Evolutionary conservation across 768 basidiomycete genomes (phyloP), one percentile per base, ranked within the genome.

Genomic region (Boletus bicolor): DNA sequence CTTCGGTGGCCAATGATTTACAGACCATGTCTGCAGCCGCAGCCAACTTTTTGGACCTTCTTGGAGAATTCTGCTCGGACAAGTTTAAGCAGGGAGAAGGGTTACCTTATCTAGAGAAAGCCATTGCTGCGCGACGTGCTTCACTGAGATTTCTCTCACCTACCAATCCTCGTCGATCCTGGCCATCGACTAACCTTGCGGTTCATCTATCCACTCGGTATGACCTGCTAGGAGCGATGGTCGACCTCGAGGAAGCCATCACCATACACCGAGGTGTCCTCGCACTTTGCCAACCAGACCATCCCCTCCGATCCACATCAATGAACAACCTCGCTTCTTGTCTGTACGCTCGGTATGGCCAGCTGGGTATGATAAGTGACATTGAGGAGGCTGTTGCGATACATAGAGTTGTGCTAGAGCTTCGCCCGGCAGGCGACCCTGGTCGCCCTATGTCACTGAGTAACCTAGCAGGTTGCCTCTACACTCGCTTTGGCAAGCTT

Each of bases 21-120:
- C 32, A 34, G 47, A 36, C 19, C 8, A 46, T 39, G 41, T 43
- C 46, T 34, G 6, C 44, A 4, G 32, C 19, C 28, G 43, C 53
- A 9, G 28, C 53, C 12, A 34, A 30, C 1, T 7, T 47, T 24
- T 30, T 47, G 28, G 53, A 47, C 24, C 8, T 24, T 17, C 26
- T 54, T 9, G 53, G 44, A 24, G 37, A 41, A 14, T 39, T 41
- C 14, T 47, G 38, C 37, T 41, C 37, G 6, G n/a, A 12, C 14
- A 15, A 24, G 12, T 54, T 34, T 35, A 17, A 8, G 32, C 42
- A 44, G 17, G 48, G 42, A 24, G 35, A 44, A 30, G 49, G 35
- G 28, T 21, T 9, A 48, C 21, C 14, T 44, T 44, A 61, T 44
- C 49, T 71, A 21, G 53, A 68, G 21, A 54, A 63, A 49, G 66